Conservation (phyloP, 345 rosid species). For the Hibiscus mutabilis region DNA sequence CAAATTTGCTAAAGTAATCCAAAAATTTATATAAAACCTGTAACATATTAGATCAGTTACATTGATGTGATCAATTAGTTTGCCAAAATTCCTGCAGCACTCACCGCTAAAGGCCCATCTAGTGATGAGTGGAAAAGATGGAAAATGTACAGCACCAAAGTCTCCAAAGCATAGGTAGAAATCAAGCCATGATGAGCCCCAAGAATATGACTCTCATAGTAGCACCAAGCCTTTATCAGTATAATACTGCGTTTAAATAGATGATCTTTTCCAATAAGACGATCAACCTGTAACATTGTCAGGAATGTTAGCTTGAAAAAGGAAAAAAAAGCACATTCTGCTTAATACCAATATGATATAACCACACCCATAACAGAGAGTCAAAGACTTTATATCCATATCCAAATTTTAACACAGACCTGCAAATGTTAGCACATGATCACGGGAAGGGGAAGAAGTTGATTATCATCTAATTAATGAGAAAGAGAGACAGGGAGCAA, state of each 20-base stretch:
- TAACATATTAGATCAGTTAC: slow-evolving; percentile 13
- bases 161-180: slow-evolving; percentile 85
- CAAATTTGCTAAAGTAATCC: slow-evolving; percentile 93
- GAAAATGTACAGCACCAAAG: slow-evolving; percentile 76
- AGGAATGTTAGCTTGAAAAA: slow-evolving; percentile 15
- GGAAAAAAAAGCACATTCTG: not conserved
- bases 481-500: not conserved
- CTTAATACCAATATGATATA: not conserved
- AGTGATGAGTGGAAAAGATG: slow-evolving; percentile 63
- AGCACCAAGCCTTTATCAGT: slow-evolving; percentile 89
- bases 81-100: slow-evolving; percentile 20
- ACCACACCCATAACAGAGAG: not conserved
- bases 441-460: not conserved
- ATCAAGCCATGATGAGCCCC: slow-evolving; percentile 93
- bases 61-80: slow-evolving; percentile 13
- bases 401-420: not conserved
- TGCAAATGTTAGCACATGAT: not conserved
- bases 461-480: not conserved
- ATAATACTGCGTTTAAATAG: slow-evolving; percentile 80
- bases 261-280: slow-evolving; percentile 62
- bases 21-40: slow-evolving; percentile 81
- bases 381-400: not conserved
- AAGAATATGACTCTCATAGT: slow-evolving; percentile 81
- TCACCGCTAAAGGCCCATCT: slow-evolving; percentile 78
- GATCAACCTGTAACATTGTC: slow-evolving; percentile 50